Evolutionary conservation across 169 alveolate genomes (phyloP), one percentile per base, ranked within the genome.

Genomic region (Cytauxzoon felis): DNA sequence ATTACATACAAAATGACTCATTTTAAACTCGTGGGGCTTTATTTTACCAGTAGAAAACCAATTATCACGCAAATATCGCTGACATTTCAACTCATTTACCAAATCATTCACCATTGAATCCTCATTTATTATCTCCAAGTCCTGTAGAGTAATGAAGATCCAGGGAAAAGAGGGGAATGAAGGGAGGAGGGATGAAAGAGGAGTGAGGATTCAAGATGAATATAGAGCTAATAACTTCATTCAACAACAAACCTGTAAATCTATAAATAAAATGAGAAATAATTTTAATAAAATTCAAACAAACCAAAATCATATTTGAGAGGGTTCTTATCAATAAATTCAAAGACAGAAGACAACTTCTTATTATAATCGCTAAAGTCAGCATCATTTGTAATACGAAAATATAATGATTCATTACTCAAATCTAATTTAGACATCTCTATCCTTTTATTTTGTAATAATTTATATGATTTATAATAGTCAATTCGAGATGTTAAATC

Each of bases 11-110:
- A 76, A 76, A 61, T 61, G 57, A 52, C 78, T 58, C 66, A 76
- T 62, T 23, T 66, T 64, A 6, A 65, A 30, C 30, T 66, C 81
- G 27, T 64, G 58, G 3, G 76, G 16, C 5, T 64, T 49, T 29
- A 76, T n/a, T 27, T 51, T 42, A n/a, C 72, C 86, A 16, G 73
- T 40, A n/a, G 45, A 61, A 24, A 76, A 76, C 86, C 86, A 76
- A 9, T 64, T 56, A 6, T 76, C 86, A 48, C 61, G 57, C 19
- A 76, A 3, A 49, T 76, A 76, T 3, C 50, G 62, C 57, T 76
- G 86, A 42, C 43, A 41, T 62, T 30, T 21, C 40, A 76, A 45
- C 23, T 64, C 73, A 16, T 30, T 29, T 19, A 45, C 48, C 6
- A 76, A 42, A 27, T 67, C 68, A 21, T 42, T 27, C 8, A 54